A percentile compares a stretch with the other conserved stretches of the same genome.
Conservation (phyloP, 352 stramenopile species). For the Pythium myriotylum region DNA sequence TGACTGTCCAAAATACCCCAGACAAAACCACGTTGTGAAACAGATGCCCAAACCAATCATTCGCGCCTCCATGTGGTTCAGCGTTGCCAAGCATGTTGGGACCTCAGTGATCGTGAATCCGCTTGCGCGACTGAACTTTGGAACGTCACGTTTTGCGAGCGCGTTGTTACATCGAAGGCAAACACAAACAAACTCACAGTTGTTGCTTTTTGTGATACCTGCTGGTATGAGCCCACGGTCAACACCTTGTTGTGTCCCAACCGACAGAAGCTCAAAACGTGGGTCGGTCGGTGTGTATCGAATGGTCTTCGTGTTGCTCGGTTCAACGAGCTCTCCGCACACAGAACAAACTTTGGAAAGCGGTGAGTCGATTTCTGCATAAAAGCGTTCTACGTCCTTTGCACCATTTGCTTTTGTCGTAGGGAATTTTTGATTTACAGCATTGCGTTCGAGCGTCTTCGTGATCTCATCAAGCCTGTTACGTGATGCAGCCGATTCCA, state of each 20-base stretch:
- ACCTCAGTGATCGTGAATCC: neutral
- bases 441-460: too few relatives aligned
- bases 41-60: constrained; percentile 12
- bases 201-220: neutral
- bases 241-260: neutral
- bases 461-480: too few relatives aligned
- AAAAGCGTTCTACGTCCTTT: too few relatives aligned
- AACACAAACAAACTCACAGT: neutral
- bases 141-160: neutral
- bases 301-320: neutral
- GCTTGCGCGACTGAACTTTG: too few relatives aligned
- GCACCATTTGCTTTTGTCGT: too few relatives aligned
- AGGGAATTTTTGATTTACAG: too few relatives aligned
- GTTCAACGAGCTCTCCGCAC: too few relatives aligned
- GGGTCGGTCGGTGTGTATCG: neutral
- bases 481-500: too few relatives aligned
- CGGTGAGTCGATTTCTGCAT: too few relatives aligned
- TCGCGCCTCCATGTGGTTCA: constrained; percentile 12
- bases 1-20: neutral
- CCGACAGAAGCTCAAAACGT: neutral
- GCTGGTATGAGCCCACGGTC: constrained; percentile 4
- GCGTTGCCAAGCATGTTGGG: neutral
- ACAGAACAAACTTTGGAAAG: too few relatives aligned
- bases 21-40: constrained; percentile 10
- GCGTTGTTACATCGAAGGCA: neutral